Percentiles rank a stretch among this genome's conserved stretches.
phyloP scores from a whole-genome alignment of 164 flowering plant genomes.

The Tetrastigma voinierianum region DNA sequence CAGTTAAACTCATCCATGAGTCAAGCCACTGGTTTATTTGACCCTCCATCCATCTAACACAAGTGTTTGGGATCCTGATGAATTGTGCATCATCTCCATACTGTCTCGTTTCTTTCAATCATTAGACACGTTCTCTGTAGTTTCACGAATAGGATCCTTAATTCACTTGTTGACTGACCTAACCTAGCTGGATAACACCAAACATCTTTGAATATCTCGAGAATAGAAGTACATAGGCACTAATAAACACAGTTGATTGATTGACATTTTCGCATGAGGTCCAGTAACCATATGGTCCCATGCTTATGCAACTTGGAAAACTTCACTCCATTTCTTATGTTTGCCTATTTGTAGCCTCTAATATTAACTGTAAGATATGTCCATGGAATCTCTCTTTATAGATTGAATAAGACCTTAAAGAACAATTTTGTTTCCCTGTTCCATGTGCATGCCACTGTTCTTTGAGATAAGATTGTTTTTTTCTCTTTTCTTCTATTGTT shows the following conservation, averaged over 20 bases:
- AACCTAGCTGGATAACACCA: conserved; percentile 6
- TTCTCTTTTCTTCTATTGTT: too few species aligned
- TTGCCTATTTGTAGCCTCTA: too few species aligned
- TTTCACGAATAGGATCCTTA: conserved; percentile 3
- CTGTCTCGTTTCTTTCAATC: background rate
- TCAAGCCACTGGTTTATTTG: background rate
- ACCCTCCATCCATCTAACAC: background rate
- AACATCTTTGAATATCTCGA: background rate
- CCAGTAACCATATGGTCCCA: background rate
- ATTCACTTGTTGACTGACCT: conserved; percentile 6
- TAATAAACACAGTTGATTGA: background rate
- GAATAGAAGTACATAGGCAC: background rate
- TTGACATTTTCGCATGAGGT: background rate
- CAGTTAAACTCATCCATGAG: background rate
- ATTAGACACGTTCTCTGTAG: background rate
- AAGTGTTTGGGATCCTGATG: background rate
- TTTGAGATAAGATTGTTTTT: too few species aligned
- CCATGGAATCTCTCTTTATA: too few species aligned
- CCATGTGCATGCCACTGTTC: too few species aligned
- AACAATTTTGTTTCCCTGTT: too few species aligned
- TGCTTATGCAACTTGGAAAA: too few species aligned
- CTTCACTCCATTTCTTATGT: too few species aligned
- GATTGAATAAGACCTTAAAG: too few species aligned
- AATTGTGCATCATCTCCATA: background rate
- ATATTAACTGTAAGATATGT: too few species aligned